phyloP scores from a whole-genome alignment of 768 basidiomycete species.

The Goffeauzyma gilvescens region DNA sequence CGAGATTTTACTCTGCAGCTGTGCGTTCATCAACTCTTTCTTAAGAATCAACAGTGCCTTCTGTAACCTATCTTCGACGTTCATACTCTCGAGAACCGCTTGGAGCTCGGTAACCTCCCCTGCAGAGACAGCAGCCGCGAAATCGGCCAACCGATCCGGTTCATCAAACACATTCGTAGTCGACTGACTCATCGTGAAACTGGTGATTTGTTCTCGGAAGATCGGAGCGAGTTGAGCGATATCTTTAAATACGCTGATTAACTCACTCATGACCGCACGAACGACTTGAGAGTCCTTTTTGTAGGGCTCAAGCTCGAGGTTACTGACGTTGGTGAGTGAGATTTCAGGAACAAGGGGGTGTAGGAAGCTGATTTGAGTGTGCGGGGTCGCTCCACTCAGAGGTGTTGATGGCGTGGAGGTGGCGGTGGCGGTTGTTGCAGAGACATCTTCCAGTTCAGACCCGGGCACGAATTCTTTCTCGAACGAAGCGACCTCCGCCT shows the following conservation, averaged over 20 bases:
- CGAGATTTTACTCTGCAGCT: conserved; percentile 77
- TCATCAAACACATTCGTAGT: conserved; percentile 90
- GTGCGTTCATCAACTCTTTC: conserved; percentile 93
- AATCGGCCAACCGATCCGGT: conserved; percentile 90
- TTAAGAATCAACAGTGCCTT: conserved; percentile 83
- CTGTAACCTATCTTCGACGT: conserved; percentile 69
- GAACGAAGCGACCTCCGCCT: conserved; percentile 29
- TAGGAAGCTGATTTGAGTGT: conserved; percentile 24
- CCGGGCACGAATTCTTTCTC: conserved; percentile 12
- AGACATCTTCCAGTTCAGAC: conserved; percentile 14
- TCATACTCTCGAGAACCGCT: conserved; percentile 70
- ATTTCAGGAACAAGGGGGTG: conserved; percentile 53
- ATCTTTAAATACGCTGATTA: conserved; percentile 94
- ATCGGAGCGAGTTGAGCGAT: conserved; percentile 91
- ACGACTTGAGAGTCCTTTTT: conserved; percentile 79
- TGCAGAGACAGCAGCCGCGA: conserved; percentile 83
- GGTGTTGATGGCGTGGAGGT: background rate
- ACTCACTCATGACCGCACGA: conserved; percentile 87
- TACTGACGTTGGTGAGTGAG: conserved; percentile 74
- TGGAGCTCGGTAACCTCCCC: conserved; percentile 87
- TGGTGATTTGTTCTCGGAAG: conserved; percentile 95
- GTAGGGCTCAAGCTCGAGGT: conserved; percentile 61
- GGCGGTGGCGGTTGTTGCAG: background rate
- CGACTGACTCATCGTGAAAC: conserved; percentile 81
- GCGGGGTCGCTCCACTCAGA: background rate